Evolutionary conservation across 108 stramenopile genomes (phyloP), one percentile per base, ranked within the genome.

Genomic region (Aurantiochytrium sp.): DNA sequence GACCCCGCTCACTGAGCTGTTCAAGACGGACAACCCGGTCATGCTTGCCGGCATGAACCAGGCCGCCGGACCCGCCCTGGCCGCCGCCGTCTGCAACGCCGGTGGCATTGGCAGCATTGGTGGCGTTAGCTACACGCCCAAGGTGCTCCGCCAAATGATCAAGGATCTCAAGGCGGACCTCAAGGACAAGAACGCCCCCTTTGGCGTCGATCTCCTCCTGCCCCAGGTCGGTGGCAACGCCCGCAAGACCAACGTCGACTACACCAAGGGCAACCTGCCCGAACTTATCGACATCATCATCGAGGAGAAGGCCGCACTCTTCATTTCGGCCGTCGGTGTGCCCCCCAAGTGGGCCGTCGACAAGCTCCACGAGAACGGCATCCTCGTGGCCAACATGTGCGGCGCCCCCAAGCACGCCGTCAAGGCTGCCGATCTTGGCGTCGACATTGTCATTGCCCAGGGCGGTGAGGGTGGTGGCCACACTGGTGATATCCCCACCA

Each of bases 391-490:
- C n/a, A 83, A 89, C 88, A 89, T 73, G 64, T 72, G 60, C 71
- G 64, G 45, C 16, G 58, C 88, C 14, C 49, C 71, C 47, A 71
- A 76, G 58, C 64, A 89, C 4, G 88, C 71, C 47, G 28, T 53
- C 44, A 89, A 76, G 71, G 60, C 64, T 1, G 60, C 25, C 0
- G 58, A 76, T 5, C 28, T 71, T 25, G 88, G 88, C 53, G 88
- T 43, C 5, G 88, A 89, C 55, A 58, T 58, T 12, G 55, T 89
- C 88, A 73, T 76, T n/a, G 71, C 72, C 19, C 57, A 89, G 71
- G 88, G 88, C 23, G 47, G 45, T 6, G 88, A 89, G 23, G 47
- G 88, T 72, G 88, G 88, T 18, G 88, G 88, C 53, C 88, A 89
- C 88, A 72, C 60, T 1, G 88, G 88, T 5, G 88, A 89, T 12